Evolutionary conservation across 1,284 basidiomycete genomes (phyloP).

Genomic region (Laetiporus sulphureus): DNA sequence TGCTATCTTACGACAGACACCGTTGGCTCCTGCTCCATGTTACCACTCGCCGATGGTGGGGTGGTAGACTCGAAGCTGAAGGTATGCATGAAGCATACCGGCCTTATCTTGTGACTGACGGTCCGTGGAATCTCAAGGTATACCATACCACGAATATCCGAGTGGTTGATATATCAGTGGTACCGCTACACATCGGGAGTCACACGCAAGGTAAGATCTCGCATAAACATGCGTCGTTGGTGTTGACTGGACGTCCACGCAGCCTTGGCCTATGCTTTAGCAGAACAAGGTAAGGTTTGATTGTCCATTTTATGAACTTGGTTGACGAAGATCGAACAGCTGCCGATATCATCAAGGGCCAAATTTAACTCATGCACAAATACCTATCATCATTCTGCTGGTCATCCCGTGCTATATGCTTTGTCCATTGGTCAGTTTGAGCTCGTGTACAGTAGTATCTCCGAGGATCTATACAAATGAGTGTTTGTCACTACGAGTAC

Average conservation of each 20-base stretch:
- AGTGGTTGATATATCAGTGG: slow-evolving; percentile 5
- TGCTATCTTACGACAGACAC: slow-evolving; percentile 8
- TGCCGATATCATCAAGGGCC: slow-evolving; percentile 7
- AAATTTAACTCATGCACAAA: too few species aligned
- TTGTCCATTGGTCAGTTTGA: too few species aligned
- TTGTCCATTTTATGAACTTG: background rate
- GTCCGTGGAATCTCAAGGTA: background rate
- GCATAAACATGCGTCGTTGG: background rate
- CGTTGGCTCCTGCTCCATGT: slow-evolving; percentile 33
- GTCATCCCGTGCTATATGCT: too few species aligned
- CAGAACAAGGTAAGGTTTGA: slow-evolving; percentile 6
- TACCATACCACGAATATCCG: slow-evolving; percentile 6
- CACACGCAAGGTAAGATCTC: slow-evolving; percentile 3
- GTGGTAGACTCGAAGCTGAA: slow-evolving; percentile 43
- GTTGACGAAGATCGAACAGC: background rate
- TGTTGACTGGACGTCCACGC: background rate
- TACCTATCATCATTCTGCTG: too few species aligned
- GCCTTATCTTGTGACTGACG: background rate
- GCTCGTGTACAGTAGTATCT: too few species aligned
- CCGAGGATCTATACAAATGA: too few species aligned
- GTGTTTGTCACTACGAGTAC: too few species aligned
- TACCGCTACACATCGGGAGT: slow-evolving; percentile 3
- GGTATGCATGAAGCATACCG: slow-evolving; percentile 5
- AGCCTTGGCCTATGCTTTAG: slow-evolving; percentile 6
- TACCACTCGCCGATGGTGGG: slow-evolving; percentile 41